Evolutionary conservation across 75 land plant species (phyloP).

Genomic region (Azolla pinnata): DNA sequence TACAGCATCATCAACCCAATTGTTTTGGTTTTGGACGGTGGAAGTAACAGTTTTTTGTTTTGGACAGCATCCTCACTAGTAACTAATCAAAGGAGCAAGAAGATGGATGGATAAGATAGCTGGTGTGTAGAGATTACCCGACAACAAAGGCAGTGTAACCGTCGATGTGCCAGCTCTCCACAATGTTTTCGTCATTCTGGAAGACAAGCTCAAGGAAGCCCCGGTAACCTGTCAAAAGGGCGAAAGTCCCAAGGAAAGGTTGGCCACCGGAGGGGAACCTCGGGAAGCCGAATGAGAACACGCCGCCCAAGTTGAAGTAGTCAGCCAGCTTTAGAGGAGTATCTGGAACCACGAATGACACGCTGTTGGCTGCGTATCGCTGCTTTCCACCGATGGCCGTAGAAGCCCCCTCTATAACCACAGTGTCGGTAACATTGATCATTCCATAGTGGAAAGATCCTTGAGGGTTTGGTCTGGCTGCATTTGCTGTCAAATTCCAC

Average conservation of each 20-base stretch:
- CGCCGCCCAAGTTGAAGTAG: conserved; percentile 59
- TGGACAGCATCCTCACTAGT: no score
- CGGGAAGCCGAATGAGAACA: conserved; percentile 51
- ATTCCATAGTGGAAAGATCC: conserved; percentile 86
- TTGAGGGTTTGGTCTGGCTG: conserved; percentile 86
- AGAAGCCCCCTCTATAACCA: not conserved
- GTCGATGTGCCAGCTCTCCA: conserved; percentile 82
- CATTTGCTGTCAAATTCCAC: conserved; percentile 82
- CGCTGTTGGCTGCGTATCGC: conserved; percentile 72
- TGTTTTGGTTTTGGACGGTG: no score
- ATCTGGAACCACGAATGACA: conserved; percentile 50
- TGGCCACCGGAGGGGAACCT: conserved; percentile 35
- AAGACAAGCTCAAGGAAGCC: conserved; percentile 67
- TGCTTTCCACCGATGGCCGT: conserved; percentile 56
- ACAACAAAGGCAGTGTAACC: conserved; percentile 82
- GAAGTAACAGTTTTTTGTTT: no score
- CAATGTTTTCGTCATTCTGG: conserved; percentile 54
- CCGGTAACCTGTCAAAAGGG: conserved; percentile 49
- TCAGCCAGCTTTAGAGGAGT: conserved; percentile 84
- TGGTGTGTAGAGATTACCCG: no score
- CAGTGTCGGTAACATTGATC: not conserved
- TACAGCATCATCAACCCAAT: no score
- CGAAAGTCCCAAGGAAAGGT: conserved; percentile 51
- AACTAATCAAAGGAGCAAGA: no score
- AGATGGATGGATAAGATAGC: no score